phyloP scores from a whole-genome alignment of 2,329 filamentous ascomycete species.

The Aspergillus unguis region DNA sequence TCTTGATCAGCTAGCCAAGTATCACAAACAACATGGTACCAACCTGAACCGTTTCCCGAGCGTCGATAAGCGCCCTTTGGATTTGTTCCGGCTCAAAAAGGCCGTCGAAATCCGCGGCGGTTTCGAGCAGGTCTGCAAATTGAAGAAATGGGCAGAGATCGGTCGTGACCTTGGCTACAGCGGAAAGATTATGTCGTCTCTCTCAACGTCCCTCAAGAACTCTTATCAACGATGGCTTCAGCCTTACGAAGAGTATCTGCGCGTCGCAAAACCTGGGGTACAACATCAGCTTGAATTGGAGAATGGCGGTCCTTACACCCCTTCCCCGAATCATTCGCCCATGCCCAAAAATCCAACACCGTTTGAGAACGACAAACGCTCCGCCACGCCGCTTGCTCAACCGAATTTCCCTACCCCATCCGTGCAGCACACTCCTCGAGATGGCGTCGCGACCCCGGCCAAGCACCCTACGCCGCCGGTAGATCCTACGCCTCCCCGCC shows the following conservation, averaged over 20 bases:
- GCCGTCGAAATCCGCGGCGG: conserved; percentile 91
- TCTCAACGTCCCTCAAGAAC: conserved; percentile 97
- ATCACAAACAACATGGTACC: conserved; percentile 93
- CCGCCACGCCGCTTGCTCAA: conserved; percentile 59
- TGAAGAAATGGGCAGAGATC: conserved; percentile 99
- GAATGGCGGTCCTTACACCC: conserved; percentile 85
- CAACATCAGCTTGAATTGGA: conserved; percentile 92
- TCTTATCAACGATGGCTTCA: conserved; percentile 96
- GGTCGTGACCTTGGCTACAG: conserved; percentile 95
- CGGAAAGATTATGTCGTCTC: conserved; percentile 98
- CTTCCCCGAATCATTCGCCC: conserved; percentile 70
- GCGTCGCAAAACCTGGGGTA: conserved; percentile 88
- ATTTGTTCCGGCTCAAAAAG: conserved; percentile 94
- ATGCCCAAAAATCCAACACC: conserved; percentile 52
- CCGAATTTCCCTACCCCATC: conserved; percentile 60
- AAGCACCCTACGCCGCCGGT: conserved; percentile 32
- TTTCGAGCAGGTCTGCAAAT: conserved; percentile 94
- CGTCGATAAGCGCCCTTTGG: conserved; percentile 94
- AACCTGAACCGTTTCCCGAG: conserved; percentile 92
- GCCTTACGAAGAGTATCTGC: conserved; percentile 92
- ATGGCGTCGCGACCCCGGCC: conserved; percentile 30
- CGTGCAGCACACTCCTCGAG: conserved; percentile 55
- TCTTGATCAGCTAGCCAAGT: conserved; percentile 89
- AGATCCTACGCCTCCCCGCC: conserved; percentile 40
- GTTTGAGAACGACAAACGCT: conserved; percentile 45